Evolutionary conservation across 768 basidiomycete genomes (phyloP).

Genomic region (Pluteus cervinus): DNA sequence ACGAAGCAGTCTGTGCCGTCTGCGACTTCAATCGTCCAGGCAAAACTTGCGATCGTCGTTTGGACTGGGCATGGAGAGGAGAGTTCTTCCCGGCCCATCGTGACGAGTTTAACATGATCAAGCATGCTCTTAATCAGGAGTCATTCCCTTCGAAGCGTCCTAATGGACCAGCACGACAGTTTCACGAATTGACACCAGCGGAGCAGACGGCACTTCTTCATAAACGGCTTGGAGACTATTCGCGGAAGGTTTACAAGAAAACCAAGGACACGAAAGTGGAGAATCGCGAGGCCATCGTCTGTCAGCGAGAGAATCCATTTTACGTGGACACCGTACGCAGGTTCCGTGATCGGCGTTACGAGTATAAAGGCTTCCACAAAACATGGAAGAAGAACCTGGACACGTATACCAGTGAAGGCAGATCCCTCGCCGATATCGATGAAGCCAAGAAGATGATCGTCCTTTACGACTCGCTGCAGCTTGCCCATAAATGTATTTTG

Average conservation of each 20-base stretch:
- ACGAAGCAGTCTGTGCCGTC: slow-evolving; percentile 93
- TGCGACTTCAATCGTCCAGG: slow-evolving; percentile 98
- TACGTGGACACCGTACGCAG: slow-evolving; percentile 97
- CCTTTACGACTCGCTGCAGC: slow-evolving; percentile 94
- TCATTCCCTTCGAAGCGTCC: slow-evolving; percentile 78
- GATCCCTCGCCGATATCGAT: slow-evolving; percentile 79
- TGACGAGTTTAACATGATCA: slow-evolving; percentile 99
- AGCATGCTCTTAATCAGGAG: slow-evolving; percentile 94
- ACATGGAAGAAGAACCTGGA: slow-evolving; percentile 99
- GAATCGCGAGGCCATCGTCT: slow-evolving; percentile 90
- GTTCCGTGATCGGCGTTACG: slow-evolving; percentile 96
- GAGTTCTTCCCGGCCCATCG: slow-evolving; percentile 97
- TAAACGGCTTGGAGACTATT: slow-evolving; percentile 97
- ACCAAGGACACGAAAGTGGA: slow-evolving; percentile 96
- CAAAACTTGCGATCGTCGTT: slow-evolving; percentile 87
- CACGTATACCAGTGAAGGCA: slow-evolving; percentile 54
- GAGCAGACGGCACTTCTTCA: slow-evolving; percentile 92
- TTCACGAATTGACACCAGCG: slow-evolving; percentile 71
- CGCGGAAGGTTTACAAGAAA: slow-evolving; percentile 97
- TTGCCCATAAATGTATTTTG: slow-evolving; percentile 98
- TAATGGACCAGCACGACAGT: slow-evolving; percentile 69
- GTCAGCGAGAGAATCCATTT: slow-evolving; percentile 97
- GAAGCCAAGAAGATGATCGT: slow-evolving; percentile 99
- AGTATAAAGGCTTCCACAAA: slow-evolving; percentile 97
- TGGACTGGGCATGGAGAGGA: slow-evolving; percentile 99